Evolutionary conservation across 495 filamentous ascomycete species (phyloP).

Genomic region (Letharia columbiana): DNA sequence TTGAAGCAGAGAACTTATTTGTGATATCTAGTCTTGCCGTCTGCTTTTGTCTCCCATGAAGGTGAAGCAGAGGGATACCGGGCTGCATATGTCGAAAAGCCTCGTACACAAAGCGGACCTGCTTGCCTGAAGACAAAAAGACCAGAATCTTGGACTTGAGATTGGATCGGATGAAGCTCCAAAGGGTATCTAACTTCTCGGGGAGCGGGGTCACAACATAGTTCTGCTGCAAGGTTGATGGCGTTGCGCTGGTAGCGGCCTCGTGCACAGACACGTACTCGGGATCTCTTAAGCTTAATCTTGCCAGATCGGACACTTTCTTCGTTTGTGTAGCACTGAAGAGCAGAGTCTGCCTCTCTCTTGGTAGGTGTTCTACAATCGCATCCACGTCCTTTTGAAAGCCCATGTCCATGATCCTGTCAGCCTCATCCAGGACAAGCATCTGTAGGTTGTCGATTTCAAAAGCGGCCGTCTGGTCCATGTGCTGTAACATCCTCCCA

Average conservation of each 20-base stretch:
- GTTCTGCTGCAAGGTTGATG: constrained; percentile 75
- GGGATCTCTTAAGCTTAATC: constrained; percentile 78
- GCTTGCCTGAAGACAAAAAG: constrained; percentile 89
- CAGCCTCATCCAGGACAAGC: constrained; percentile 91
- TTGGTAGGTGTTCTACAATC: constrained; percentile 85
- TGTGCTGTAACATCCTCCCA: constrained; percentile 87
- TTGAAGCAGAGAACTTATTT: constrained; percentile 63
- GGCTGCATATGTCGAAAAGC: constrained; percentile 88
- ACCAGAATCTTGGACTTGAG: constrained; percentile 88
- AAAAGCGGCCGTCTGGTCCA: constrained; percentile 88
- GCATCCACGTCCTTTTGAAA: constrained; percentile 89
- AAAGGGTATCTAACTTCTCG: constrained; percentile 85
- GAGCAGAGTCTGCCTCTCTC: constrained; percentile 78
- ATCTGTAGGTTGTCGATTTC: constrained; percentile 86
- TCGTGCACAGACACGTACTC: constrained; percentile 95
- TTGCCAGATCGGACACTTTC: constrained; percentile 82
- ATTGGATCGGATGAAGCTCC: constrained; percentile 81
- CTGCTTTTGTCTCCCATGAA: constrained; percentile 93
- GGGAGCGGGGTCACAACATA: constrained; percentile 77
- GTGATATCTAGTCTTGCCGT: constrained; percentile 79
- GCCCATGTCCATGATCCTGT: constrained; percentile 96
- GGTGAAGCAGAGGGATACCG: constrained; percentile 87
- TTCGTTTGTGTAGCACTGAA: constrained; percentile 97
- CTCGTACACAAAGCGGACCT: constrained; percentile 93
- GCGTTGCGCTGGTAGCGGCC: constrained; percentile 69